Base-by-base conservation (phyloP, 208 protist species). In the Wallacemonas sp. region DNA sequence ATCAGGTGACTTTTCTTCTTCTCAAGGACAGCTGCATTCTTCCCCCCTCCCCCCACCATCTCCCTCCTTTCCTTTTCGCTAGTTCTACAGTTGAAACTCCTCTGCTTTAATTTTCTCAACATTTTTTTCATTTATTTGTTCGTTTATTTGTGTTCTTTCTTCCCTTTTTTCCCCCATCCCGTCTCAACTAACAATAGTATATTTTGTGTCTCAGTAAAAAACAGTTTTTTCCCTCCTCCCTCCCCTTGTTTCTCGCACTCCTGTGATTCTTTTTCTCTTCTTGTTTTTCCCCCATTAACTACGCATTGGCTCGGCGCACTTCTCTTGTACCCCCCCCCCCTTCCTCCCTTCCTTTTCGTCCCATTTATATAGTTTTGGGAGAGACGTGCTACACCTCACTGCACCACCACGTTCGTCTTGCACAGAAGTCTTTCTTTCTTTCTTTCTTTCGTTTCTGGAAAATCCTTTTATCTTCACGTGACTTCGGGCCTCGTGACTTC, bases 191-290 rank as follows among this genome's bases (percentile, higher is more conserved):
- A n/a, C n/a, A n/a, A n/a, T n/a, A n/a, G n/a, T n/a, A n/a, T n/a
- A n/a, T n/a, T n/a, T n/a, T n/a, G n/a, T n/a, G n/a, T n/a, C n/a
- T n/a, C n/a, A n/a, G n/a, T n/a, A n/a, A n/a, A n/a, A n/a, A n/a
- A n/a, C n/a, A n/a, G n/a, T 36, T 61, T 12, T 61, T 24, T 21
- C 14, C 43, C 21, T 49, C 6, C n/a, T 56, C 29, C 34, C 27
- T 47, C 43, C 4, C 24, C 21, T 44, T 66, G 27, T 52, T 41
- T 36, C 14, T 41, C 36, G 36, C 36, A 14, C 36, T 41, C 14
- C 6, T 49, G 44, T 49, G 44, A 21, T 12, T 49, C 6, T 49
- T 49, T 49, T 65, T 55, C 21, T 39, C 27, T 65, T 68, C n/a
- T n/a, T n/a, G n/a, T n/a, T n/a, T n/a, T n/a, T n/a, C n/a, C n/a